phyloP scores from a whole-genome alignment of 1,139 yeast species.

The Suhomyces yuchorum region DNA sequence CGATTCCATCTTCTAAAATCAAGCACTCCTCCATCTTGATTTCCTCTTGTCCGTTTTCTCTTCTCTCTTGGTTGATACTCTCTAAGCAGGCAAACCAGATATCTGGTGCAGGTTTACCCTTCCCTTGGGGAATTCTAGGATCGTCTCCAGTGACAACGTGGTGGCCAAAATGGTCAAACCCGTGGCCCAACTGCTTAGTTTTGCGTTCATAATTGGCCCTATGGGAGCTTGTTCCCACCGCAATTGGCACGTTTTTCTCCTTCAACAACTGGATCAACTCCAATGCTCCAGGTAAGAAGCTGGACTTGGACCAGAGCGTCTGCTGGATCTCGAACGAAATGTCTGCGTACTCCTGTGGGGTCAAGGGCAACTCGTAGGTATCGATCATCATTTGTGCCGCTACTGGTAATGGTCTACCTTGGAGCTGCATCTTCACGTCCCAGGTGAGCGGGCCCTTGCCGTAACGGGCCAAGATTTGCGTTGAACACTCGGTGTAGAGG shows the following conservation, averaged over 20 bases:
- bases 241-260: constrained; percentile 65
- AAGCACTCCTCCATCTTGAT: constrained; percentile 77
- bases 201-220: constrained; percentile 60
- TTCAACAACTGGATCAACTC: constrained; percentile 60
- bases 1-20: constrained; percentile 91
- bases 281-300: constrained; percentile 81
- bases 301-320: constrained; percentile 60
- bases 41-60: constrained; percentile 35
- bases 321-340: constrained; percentile 58
- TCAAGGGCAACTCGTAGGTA: constrained; percentile 65
- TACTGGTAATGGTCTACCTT: constrained; percentile 85
- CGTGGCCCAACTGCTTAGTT: constrained; percentile 64
- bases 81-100: constrained; percentile 84
- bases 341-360: constrained; percentile 61
- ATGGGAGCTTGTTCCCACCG: constrained; percentile 89
- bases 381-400: constrained; percentile 63
- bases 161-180: constrained; percentile 63
- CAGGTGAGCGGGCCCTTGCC: constrained; percentile 83
- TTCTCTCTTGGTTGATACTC: constrained; percentile 56
- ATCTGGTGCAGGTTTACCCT: constrained; percentile 92
- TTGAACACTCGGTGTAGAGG: constrained; percentile 76
- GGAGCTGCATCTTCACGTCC: constrained; percentile 83
- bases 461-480: constrained; percentile 62
- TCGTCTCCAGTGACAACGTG: constrained; percentile 90
- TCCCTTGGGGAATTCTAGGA: constrained; percentile 72